Evolutionary conservation across 2,329 filamentous ascomycete genomes (phyloP).

Genomic region (Alternaria sp.): DNA sequence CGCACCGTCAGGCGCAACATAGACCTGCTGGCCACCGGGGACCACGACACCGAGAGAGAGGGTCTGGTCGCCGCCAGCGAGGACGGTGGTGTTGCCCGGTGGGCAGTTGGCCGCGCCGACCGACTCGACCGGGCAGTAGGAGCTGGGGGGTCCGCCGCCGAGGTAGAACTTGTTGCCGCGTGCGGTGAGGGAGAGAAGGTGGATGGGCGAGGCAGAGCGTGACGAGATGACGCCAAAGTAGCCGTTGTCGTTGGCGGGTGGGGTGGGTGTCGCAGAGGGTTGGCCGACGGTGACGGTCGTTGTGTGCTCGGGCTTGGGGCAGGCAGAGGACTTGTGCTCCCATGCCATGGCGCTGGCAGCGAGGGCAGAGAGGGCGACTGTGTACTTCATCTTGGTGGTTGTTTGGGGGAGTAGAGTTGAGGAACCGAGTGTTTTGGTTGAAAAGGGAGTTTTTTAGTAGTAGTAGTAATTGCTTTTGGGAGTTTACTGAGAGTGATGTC

Average conservation of each 20-base stretch:
- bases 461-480: background rate
- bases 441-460: background rate
- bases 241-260: constrained; percentile 12
- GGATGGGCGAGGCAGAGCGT: constrained; percentile 60
- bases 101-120: constrained; percentile 54
- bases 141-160: constrained; percentile 53
- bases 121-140: constrained; percentile 58
- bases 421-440: background rate
- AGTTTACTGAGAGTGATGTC: background rate
- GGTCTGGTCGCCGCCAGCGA: constrained; percentile 48
- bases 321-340: background rate
- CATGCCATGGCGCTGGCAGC: constrained; percentile 7
- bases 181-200: constrained; percentile 58
- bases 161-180: constrained; percentile 60
- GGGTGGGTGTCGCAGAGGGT: background rate
- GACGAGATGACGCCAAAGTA: constrained; percentile 56
- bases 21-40: constrained; percentile 70
- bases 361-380: constrained; percentile 22
- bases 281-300: constrained; percentile 32
- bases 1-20: constrained; percentile 62
- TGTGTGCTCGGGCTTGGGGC: constrained; percentile 35
- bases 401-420: background rate
- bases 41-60: constrained; percentile 60
- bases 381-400: constrained; percentile 45
- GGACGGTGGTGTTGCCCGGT: constrained; percentile 57